Evolutionary conservation across 768 basidiomycete species (phyloP), one percentile per base, ranked within the genome.

Genomic region (Pleurotus tuoliensis): DNA sequence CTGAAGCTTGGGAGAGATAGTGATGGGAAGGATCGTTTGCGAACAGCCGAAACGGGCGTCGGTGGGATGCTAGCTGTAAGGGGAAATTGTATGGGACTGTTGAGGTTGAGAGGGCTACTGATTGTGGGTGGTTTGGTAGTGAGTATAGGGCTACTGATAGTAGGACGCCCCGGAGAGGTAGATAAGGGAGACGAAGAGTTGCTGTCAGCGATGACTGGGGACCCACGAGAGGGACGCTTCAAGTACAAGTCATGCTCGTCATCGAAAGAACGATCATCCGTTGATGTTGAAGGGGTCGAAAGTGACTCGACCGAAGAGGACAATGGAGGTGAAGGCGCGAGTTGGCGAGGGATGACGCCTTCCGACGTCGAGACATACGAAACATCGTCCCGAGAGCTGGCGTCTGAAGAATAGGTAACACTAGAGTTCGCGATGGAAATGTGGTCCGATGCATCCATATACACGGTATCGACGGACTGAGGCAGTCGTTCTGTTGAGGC

Each of bases 231-330:
- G 37, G 63, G 63, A 57, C 62, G 62, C 48, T 69, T 69, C 51
- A 61, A 60, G 45, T 43, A 52, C 30, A 56, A 48, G 58, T 71
- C 71, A 57, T 70, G 68, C 7, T 37, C 53, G 15, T 57, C 54
- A 6, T 48, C 65, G 16, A 74, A 64, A 7, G 77, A 79, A 4
- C 73, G 71, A 56, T 76, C 80, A 27, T 70, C 79, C 12, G 85
- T 84, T 6, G 82, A 79, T 5, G 76, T 73, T 2, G 80, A 76
- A 2, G 79, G 80, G 11, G 83, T 80, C 8, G 76, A 76, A 48
- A 87, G 64, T 1, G 87, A 88, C 58, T 87, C 86, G 0, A 79
- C 76, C 4, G 83, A 84, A 4, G 82, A 81, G 4, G 82, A 79
- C 6, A 85, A 69, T 9, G 76, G 79, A 6, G 83, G 82, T 43